Evolutionary conservation across 495 filamentous ascomycete genomes (phyloP).

Genomic region (Penicillium coffeae): DNA sequence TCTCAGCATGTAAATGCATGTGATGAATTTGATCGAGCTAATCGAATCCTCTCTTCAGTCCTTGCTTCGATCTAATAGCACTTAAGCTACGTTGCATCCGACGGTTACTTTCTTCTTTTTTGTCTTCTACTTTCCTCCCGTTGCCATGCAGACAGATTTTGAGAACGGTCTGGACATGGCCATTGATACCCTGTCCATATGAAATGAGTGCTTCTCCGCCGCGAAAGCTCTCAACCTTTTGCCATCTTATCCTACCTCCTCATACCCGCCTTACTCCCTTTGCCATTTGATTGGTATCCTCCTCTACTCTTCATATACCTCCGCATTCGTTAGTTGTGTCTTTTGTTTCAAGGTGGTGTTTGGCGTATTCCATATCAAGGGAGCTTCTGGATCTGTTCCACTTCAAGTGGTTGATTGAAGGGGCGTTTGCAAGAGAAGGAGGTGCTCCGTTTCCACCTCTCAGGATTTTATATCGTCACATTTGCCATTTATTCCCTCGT

Average conservation of each 20-base stretch:
- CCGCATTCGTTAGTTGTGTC: conserved; percentile 24
- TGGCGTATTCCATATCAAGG: conserved; percentile 19
- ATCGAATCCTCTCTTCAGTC: conserved; percentile 18
- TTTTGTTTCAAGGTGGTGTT: conserved; percentile 19
- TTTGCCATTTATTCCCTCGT: conserved; percentile 20
- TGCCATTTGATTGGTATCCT: not conserved
- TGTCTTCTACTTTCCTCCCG: not conserved
- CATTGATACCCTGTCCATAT: conserved; percentile 34
- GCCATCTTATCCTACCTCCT: conserved; percentile 12
- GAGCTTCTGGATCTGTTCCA: conserved; percentile 17
- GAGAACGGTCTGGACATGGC: conserved; percentile 17
- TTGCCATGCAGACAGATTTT: conserved; percentile 17
- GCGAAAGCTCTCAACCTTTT: conserved; percentile 5
- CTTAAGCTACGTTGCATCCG: conserved; percentile 20
- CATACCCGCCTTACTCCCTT: conserved; percentile 18
- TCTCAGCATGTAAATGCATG: not conserved
- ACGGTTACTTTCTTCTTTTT: conserved; percentile 8
- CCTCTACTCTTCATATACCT: conserved; percentile 1
- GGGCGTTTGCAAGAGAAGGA: conserved; percentile 24
- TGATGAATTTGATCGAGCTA: conserved; percentile 14
- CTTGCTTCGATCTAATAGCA: conserved; percentile 41
- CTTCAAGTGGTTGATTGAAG: conserved; percentile 19
- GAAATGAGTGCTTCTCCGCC: conserved; percentile 12
- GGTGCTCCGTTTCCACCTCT: conserved; percentile 11
- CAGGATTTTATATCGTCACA: conserved; percentile 4